Evolutionary conservation across 805 yeast species (phyloP).

Genomic region (Ogataea sp.): DNA sequence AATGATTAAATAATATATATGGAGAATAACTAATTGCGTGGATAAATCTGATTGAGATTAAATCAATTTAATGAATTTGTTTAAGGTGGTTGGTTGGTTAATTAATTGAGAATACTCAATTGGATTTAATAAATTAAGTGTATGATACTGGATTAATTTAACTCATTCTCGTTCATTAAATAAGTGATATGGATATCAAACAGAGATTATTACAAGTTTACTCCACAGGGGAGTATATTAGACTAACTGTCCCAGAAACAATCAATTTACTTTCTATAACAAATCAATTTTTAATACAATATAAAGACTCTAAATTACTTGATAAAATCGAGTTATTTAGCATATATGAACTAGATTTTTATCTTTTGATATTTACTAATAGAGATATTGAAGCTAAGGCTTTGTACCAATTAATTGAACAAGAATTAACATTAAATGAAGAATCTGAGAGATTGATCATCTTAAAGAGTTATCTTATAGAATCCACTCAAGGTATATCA

Average conservation of each 20-base stretch:
- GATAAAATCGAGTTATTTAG: slow-evolving; percentile 42
- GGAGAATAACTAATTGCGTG: too few relatives aligned
- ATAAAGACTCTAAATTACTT: slow-evolving; percentile 10
- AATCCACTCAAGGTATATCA: slow-evolving; percentile 29
- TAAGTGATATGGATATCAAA: slow-evolving; percentile 14
- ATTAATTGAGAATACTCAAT: too few relatives aligned
- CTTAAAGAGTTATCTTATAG: slow-evolving; percentile 47
- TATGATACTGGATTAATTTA: too few relatives aligned
- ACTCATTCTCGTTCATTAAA: background rate
- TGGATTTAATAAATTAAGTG: too few relatives aligned
- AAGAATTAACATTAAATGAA: slow-evolving; percentile 49
- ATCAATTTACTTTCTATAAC: slow-evolving; percentile 29
- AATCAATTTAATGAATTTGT: too few relatives aligned
- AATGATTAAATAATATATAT: too few relatives aligned
- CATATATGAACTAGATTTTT: slow-evolving; percentile 66
- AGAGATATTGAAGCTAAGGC: slow-evolving; percentile 67
- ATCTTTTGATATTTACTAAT: slow-evolving; percentile 49
- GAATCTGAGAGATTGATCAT: slow-evolving; percentile 48
- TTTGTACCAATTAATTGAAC: slow-evolving; percentile 54
- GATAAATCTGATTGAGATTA: too few relatives aligned
- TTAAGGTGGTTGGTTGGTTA: too few relatives aligned
- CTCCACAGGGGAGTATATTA: slow-evolving; percentile 41
- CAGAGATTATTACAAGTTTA: slow-evolving; percentile 44
- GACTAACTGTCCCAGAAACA: slow-evolving; percentile 37
- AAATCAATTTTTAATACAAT: slow-evolving; percentile 26